Conservation (phyloP, 2,329 filamentous ascomycete species). For the Colletotrichum eleusines region DNA sequence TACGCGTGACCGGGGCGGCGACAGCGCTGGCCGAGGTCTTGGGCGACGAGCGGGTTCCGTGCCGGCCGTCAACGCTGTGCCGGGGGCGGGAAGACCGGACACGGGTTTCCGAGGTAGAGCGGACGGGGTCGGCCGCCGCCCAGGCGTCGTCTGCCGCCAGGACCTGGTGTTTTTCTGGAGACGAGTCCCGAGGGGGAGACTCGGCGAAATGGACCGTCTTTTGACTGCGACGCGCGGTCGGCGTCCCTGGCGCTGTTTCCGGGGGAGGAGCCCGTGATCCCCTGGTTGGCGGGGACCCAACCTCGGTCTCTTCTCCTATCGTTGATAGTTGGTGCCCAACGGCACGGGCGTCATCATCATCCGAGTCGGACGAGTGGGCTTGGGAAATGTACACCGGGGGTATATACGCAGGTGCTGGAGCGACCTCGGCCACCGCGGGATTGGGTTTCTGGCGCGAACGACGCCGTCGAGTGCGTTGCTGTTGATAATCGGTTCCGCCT, state of each 20-base stretch:
- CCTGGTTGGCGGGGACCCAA: neutral
- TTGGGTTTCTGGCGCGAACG: constrained; percentile 23
- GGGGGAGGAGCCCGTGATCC: neutral
- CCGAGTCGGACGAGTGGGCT: neutral
- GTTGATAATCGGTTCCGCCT: constrained; percentile 8
- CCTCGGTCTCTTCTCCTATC: constrained; percentile 19
- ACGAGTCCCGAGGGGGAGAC: constrained; percentile 16
- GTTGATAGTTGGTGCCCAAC: constrained; percentile 13
- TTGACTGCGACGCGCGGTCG: constrained; percentile 33
- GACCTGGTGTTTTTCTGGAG: constrained; percentile 3
- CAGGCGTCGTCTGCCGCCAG: neutral
- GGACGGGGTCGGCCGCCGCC: constrained; percentile 1
- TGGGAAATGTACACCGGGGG: neutral
- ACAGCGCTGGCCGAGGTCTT: constrained; percentile 18
- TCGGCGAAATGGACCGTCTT: constrained; percentile 41
- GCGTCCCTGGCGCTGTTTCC: constrained; percentile 21
- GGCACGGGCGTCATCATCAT: neutral
- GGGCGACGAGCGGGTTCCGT: constrained; percentile 12
- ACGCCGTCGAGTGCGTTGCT: constrained; percentile 27
- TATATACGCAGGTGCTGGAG: neutral
- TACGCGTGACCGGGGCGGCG: neutral
- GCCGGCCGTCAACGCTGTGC: constrained; percentile 21
- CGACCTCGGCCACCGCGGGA: neutral
- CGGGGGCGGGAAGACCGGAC: constrained; percentile 24
- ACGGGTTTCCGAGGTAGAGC: constrained; percentile 3